Conservation (phyloP, 345 rosid species). For the Microcos paniculata region DNA sequence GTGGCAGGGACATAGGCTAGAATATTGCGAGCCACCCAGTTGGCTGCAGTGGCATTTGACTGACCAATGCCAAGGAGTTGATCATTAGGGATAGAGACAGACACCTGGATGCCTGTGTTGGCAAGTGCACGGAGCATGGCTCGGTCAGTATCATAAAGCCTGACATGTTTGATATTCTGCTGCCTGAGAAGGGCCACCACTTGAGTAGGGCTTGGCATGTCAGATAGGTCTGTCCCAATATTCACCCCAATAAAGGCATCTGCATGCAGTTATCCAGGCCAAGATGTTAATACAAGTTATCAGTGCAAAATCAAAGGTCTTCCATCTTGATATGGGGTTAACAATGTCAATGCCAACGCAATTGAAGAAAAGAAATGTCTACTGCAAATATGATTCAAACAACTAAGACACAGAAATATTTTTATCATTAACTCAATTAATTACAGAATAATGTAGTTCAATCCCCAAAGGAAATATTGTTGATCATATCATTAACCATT, state of each 20-base stretch:
- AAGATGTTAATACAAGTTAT: not conserved
- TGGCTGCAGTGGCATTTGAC: constrained; percentile 95
- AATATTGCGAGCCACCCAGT: constrained; percentile 90
- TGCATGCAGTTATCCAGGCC: constrained; percentile 21
- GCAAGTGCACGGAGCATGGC: constrained; percentile 87
- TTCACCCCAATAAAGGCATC: constrained; percentile 88
- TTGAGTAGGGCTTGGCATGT: constrained; percentile 91
- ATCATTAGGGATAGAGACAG: constrained; percentile 90
- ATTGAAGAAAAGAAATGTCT: not conserved
- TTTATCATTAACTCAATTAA: not conserved
- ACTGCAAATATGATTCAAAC: not conserved
- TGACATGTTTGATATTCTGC: constrained; percentile 75
- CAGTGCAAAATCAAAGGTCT: not conserved
- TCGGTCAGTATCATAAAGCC: constrained; percentile 83
- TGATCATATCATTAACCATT: not conserved
- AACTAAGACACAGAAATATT: not conserved
- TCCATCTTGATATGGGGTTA: constrained; percentile 7
- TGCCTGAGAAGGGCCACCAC: constrained; percentile 84
- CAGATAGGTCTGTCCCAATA: constrained; percentile 79
- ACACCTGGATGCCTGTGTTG: constrained; percentile 79
- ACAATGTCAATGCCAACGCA: not conserved
- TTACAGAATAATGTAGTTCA: not conserved
- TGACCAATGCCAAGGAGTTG: constrained; percentile 95
- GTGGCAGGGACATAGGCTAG: constrained; percentile 86
- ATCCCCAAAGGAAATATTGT: not conserved